phyloP scores from a whole-genome alignment of 768 basidiomycete species.

The Serendipita vermifera region DNA sequence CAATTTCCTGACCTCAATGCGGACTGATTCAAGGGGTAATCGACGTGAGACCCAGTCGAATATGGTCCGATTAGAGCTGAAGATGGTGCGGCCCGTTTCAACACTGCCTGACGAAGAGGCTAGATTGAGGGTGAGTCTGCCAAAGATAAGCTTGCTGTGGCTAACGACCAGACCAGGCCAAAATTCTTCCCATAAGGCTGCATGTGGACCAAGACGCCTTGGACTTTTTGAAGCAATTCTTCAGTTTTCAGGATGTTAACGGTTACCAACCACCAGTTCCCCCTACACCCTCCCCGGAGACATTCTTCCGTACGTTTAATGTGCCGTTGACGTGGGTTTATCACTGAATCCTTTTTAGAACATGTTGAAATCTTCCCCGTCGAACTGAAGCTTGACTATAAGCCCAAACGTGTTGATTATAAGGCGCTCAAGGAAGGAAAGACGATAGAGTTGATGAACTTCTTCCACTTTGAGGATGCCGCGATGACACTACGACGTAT shows the following conservation, averaged over 20 bases:
- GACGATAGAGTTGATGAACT: conserved; percentile 98
- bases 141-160: not conserved
- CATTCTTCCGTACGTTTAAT: conserved; percentile 54
- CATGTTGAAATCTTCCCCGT: conserved; percentile 91
- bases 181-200: conserved; percentile 76
- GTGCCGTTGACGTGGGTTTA: not conserved
- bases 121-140: conserved; percentile 53
- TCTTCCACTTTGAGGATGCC: conserved; percentile 98
- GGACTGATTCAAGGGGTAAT: conserved; percentile 75
- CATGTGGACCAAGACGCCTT: conserved; percentile 98
- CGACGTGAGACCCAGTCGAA: conserved; percentile 81
- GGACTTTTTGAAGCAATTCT: conserved; percentile 95
- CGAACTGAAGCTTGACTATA: conserved; percentile 93
- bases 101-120: conserved; percentile 60
- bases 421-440: conserved; percentile 76
- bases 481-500: conserved; percentile 96
- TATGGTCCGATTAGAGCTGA: conserved; percentile 83
- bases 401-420: conserved; percentile 94
- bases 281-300: conserved; percentile 33
- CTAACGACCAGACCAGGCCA: conserved; percentile 41
- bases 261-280: conserved; percentile 27
- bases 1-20: conserved; percentile 83
- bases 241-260: conserved; percentile 61
- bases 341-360: conserved; percentile 34
- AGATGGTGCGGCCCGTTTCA: conserved; percentile 57